Conservation (phyloP, 2,329 filamentous ascomycete species). For the Hymenotorrendiella dingleyae region DNA sequence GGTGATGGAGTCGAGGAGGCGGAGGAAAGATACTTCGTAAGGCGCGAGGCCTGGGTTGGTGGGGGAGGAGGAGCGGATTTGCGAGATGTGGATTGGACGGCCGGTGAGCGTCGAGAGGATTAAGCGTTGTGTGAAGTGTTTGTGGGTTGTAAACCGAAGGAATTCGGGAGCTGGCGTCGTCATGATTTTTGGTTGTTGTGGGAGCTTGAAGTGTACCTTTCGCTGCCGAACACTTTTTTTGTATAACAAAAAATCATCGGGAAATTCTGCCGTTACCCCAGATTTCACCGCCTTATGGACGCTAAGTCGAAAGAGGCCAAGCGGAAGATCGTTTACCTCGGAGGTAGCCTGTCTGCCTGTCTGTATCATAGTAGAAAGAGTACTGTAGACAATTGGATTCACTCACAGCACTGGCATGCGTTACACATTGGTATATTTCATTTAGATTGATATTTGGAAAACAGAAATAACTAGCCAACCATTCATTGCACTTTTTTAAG, state of each 20-base stretch:
- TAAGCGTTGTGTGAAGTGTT: conserved; percentile 75
- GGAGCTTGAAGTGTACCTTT: conserved; percentile 1
- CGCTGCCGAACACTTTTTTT: too few species aligned
- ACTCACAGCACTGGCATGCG: too few species aligned
- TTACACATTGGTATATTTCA: too few species aligned
- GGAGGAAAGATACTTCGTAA: conserved; percentile 92
- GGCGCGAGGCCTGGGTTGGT: conserved; percentile 84
- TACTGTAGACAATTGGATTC: too few species aligned
- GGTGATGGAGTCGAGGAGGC: conserved; percentile 87
- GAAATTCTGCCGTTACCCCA: too few species aligned
- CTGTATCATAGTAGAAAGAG: too few species aligned
- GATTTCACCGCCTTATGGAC: too few species aligned
- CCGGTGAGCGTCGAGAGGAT: conserved; percentile 89
- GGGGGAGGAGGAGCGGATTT: conserved; percentile 82
- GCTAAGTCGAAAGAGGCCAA: too few species aligned
- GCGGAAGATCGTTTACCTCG: too few species aligned
- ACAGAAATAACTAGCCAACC: background rate
- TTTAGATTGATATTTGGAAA: background rate
- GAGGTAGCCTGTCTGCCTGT: too few species aligned
- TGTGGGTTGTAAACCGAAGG: conserved; percentile 77
- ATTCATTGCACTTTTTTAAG: background rate
- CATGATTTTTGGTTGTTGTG: conserved; percentile 20
- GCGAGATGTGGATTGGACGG: conserved; percentile 81
- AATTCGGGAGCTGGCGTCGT: conserved; percentile 35
- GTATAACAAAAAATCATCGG: too few species aligned